A percentile compares a stretch with the other conserved stretches of the same genome.
phyloP scores from a whole-genome alignment of 305 asterid species.

The Solanum hybrid region DNA sequence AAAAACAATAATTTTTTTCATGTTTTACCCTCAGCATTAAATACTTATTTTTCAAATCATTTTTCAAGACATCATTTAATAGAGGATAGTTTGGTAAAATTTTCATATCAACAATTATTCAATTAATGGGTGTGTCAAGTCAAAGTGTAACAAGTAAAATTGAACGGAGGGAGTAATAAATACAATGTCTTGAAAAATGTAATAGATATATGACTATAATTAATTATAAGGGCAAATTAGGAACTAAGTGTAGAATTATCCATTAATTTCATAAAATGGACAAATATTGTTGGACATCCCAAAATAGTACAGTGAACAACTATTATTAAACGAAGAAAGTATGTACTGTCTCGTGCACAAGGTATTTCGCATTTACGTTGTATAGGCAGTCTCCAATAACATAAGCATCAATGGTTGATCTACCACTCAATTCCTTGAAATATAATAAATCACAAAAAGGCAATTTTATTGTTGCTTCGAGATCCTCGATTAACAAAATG shows the following conservation, averaged over 20 bases:
- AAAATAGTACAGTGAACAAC: too few relatives aligned
- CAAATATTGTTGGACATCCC: background rate
- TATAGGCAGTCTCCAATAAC: background rate
- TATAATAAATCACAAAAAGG: background rate
- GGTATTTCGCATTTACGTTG: background rate
- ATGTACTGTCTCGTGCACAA: background rate
- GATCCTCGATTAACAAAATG: rapidly evolving
- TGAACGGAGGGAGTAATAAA: background rate
- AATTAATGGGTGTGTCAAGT: background rate
- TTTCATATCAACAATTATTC: background rate
- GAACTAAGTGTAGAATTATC: too few relatives aligned
- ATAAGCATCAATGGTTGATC: background rate
- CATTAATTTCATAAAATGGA: too few relatives aligned
- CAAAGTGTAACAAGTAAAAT: background rate
- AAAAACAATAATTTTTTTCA: background rate
- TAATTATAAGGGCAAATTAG: too few relatives aligned
- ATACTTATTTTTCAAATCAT: background rate
- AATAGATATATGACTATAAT: background rate
- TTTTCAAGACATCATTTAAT: too few relatives aligned
- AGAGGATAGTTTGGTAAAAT: too few relatives aligned
- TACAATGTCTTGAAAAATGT: too few relatives aligned
- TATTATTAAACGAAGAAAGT: too few relatives aligned
- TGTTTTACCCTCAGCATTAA: too few relatives aligned
- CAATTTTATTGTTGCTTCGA: background rate
- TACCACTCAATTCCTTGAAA: background rate